phyloP scores from a whole-genome alignment of 495 filamentous ascomycete species.

The Penicillium pancosmium region DNA sequence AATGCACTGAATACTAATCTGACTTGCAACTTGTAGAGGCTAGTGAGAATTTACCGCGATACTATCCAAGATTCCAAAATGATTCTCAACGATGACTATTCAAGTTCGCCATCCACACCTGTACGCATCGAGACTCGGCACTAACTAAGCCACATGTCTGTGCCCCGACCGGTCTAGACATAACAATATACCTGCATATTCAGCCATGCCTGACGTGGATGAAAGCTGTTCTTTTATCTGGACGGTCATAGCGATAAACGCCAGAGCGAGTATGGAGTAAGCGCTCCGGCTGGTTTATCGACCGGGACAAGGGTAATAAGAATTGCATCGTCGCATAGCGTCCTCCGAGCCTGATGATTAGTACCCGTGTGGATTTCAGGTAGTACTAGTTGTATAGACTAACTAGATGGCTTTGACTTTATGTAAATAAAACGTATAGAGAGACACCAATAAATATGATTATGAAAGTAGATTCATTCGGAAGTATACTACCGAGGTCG shows the following conservation, averaged over 20 bases:
- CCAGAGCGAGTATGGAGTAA: not conserved
- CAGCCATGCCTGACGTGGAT: slow-evolving; percentile 3
- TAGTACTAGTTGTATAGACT: too few relatives aligned
- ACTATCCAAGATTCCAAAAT: not conserved
- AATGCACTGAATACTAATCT: not conserved
- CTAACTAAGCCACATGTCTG: not conserved
- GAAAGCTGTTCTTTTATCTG: not conserved
- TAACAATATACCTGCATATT: not conserved
- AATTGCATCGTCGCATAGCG: too few relatives aligned
- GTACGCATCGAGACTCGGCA: not conserved
- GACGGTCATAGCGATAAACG: not conserved
- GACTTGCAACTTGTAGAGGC: not conserved
- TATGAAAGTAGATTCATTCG: too few relatives aligned
- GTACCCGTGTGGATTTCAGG: too few relatives aligned
- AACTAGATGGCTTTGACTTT: too few relatives aligned
- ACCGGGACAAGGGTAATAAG: not conserved
- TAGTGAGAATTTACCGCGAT: not conserved
- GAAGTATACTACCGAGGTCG: too few relatives aligned
- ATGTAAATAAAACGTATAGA: too few relatives aligned
- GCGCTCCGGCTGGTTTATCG: not conserved
- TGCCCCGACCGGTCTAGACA: not conserved
- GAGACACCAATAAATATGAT: too few relatives aligned
- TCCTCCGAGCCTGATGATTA: too few relatives aligned
- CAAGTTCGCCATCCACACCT: not conserved
- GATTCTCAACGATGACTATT: not conserved